Percentiles rank a stretch among this genome's conserved stretches.
Conservation (phyloP, 2,329 filamentous ascomycete species). For the Aspergillus tanneri region DNA sequence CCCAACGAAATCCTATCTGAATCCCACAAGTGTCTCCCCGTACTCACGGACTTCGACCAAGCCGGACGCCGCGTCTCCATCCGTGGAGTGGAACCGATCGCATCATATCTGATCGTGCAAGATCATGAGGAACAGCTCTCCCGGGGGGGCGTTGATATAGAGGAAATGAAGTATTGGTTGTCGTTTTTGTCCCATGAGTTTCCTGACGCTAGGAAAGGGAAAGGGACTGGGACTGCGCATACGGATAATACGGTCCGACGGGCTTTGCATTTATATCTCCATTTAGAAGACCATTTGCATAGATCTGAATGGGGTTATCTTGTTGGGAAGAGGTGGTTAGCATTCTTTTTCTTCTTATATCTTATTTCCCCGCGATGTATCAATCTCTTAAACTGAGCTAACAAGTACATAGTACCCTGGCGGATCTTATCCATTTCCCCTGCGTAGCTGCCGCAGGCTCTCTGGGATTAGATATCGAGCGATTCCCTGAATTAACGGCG, state of each 20-base stretch:
- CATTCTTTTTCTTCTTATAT: not conserved
- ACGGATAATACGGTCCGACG: no score
- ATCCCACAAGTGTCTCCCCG: slow-evolving; percentile 1
- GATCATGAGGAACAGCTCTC: slow-evolving; percentile 7
- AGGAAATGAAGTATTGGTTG: slow-evolving; percentile 7
- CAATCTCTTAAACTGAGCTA: not conserved
- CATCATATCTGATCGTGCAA: slow-evolving; percentile 5
- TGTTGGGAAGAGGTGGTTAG: slow-evolving; percentile 15
- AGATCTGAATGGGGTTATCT: slow-evolving; percentile 6
- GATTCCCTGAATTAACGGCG: slow-evolving; percentile 15
- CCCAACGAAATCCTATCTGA: not conserved
- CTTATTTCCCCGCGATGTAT: no score
- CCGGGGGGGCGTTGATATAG: no score
- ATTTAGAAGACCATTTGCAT: slow-evolving; percentile 12
- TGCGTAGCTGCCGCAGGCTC: slow-evolving; percentile 11
- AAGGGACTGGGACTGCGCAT: no score
- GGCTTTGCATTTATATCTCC: slow-evolving; percentile 11
- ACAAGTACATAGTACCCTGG: slow-evolving; percentile 10
- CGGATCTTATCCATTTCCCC: slow-evolving; percentile 11
- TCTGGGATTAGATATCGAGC: slow-evolving; percentile 11
- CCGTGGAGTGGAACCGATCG: not conserved
- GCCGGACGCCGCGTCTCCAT: slow-evolving; percentile 2
- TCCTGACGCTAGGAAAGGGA: not conserved
- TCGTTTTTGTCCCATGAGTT: not conserved
- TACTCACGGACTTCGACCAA: slow-evolving; percentile 4